A percentile compares a stretch with the other conserved stretches of the same genome.
These are phyloP conservation scores for Erythrobasidium hasegawianum DNA, from an alignment of 1,284 basidiomycete genomes.

Conservation along the genomic window DNA sequence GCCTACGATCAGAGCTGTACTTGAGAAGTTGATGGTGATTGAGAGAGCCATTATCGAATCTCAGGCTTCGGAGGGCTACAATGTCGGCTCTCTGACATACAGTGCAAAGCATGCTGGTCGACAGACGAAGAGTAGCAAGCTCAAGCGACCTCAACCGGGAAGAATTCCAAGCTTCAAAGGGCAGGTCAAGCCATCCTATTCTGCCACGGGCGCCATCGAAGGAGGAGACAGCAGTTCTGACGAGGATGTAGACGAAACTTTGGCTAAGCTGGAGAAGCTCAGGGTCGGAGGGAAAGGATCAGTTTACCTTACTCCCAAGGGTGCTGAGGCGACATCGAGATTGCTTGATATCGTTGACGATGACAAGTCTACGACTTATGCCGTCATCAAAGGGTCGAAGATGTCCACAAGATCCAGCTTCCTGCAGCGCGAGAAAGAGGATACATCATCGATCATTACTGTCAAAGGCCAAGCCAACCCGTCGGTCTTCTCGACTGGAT, in stretches of 20 bases:
- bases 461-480: conserved; percentile 37
- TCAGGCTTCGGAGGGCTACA: conserved; percentile 53
- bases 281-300: conserved; percentile 58
- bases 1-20: conserved; percentile 71
- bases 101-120: conserved; percentile 59
- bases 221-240: conserved; percentile 61
- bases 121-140: conserved; percentile 30
- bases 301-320: conserved; percentile 47
- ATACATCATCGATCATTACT: conserved; percentile 44
- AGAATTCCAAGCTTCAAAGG: conserved; percentile 75
- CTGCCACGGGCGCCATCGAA: conserved; percentile 45
- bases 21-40: conserved; percentile 64
- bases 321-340: conserved; percentile 48
- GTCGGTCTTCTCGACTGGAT: conserved; percentile 3
- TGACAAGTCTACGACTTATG: conserved; percentile 29
- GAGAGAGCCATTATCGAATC: conserved; percentile 39
- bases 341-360: neutral
- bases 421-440: conserved; percentile 32
- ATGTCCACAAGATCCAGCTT: conserved; percentile 36
- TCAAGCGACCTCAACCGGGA: conserved; percentile 58
- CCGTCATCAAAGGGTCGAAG: conserved; percentile 38
- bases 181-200: conserved; percentile 48
- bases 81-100: conserved; percentile 81
- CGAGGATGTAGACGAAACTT: conserved; percentile 45
- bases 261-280: conserved; percentile 49